These are phyloP conservation scores for Rubus parviflorus DNA, from an alignment of 306 rosid genomes.

Conservation along the genomic window DNA sequence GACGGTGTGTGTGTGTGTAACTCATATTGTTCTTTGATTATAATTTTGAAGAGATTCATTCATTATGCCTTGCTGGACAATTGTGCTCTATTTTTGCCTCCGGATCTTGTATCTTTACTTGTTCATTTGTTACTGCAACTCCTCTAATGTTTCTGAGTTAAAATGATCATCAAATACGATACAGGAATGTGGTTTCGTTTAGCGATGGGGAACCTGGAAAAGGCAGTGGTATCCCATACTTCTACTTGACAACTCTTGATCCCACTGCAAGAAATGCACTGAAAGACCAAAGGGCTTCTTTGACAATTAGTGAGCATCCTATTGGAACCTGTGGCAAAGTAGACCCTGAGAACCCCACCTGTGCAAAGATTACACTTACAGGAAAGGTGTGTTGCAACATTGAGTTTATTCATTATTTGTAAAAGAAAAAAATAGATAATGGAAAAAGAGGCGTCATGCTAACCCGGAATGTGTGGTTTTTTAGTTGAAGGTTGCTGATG, in stretches of 20 bases:
- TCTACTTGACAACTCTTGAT: conserved; percentile 86
- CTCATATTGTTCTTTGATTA: not conserved
- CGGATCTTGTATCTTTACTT: not conserved
- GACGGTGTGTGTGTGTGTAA: not conserved
- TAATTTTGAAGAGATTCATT: not conserved
- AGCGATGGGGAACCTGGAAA: conserved; percentile 74
- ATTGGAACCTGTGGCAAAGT: conserved; percentile 77
- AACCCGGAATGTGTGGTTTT: conserved; percentile 21
- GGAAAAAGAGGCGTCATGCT: not conserved
- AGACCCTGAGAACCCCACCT: conserved; percentile 88
- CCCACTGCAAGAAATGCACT: conserved; percentile 74
- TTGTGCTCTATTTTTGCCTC: not conserved
- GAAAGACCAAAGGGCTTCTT: conserved; percentile 70
- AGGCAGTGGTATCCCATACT: conserved; percentile 80
- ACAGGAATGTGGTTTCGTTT: conserved; percentile 86
- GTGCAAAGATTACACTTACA: conserved; percentile 76
- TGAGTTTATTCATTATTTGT: not conserved
- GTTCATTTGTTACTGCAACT: not conserved
- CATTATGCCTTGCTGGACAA: not conserved
- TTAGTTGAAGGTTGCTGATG: conserved; percentile 68
- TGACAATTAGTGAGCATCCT: conserved; percentile 77
- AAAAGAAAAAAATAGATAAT: not conserved
- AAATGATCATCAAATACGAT: conserved; percentile 13
- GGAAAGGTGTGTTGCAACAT: conserved; percentile 65
- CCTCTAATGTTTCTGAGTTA: not conserved